Evolutionary conservation across 495 filamentous ascomycete genomes (phyloP).

Genomic region (Tuber magnatum): DNA sequence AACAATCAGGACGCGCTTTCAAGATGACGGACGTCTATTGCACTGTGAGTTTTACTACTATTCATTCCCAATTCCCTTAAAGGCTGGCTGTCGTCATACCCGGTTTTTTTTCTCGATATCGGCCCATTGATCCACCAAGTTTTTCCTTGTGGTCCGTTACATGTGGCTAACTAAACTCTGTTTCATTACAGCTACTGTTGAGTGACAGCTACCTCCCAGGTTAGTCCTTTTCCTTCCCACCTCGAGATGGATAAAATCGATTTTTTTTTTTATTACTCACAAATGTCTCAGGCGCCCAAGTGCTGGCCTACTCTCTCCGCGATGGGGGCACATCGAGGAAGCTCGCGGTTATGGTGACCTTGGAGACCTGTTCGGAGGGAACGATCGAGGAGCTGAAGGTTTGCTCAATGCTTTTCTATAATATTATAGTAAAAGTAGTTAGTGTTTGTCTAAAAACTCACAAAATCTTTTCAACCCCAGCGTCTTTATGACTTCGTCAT

Average conservation of each 20-base stretch:
- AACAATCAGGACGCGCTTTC: slow-evolving; percentile 4
- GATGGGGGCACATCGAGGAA: slow-evolving; percentile 84
- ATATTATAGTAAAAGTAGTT: not conserved
- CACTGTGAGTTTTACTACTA: slow-evolving; percentile 29
- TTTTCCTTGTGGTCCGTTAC: slow-evolving; percentile 11
- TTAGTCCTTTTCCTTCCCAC: slow-evolving; percentile 44
- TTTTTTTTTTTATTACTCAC: slow-evolving; percentile 33
- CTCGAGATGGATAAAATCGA: slow-evolving; percentile 29
- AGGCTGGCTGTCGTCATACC: not conserved
- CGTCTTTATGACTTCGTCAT: slow-evolving; percentile 82
- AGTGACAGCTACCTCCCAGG: slow-evolving; percentile 88
- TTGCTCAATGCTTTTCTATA: slow-evolving; percentile 20
- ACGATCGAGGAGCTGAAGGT: slow-evolving; percentile 76
- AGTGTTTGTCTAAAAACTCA: slow-evolving; percentile 6
- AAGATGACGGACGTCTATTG: slow-evolving; percentile 33
- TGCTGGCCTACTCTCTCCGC: slow-evolving; percentile 88
- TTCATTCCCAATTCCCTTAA: not conserved
- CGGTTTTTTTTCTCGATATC: not conserved
- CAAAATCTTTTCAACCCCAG: slow-evolving; percentile 47
- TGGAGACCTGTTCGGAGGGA: slow-evolving; percentile 61
- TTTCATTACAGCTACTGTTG: slow-evolving; percentile 56
- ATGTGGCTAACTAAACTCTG: slow-evolving; percentile 20
- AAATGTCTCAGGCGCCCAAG: slow-evolving; percentile 63
- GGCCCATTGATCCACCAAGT: slow-evolving; percentile 12
- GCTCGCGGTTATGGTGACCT: slow-evolving; percentile 74